Conservation (phyloP, 208 protist species). For the Histomonas meleagridis region DNA sequence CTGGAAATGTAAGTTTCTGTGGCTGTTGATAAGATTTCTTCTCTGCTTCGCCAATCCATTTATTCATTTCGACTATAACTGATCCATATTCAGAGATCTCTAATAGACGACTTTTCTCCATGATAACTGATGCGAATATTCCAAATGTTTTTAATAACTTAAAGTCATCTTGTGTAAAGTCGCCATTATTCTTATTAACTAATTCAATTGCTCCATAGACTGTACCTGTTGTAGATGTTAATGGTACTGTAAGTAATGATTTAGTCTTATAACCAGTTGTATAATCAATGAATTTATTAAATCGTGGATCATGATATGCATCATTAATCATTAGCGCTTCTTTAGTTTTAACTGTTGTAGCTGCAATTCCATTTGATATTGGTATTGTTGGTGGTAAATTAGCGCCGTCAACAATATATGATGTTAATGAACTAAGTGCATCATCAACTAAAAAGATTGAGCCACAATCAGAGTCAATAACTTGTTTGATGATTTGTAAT, state of each 20-base stretch:
- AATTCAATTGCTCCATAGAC: background rate
- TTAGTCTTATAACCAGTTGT: background rate
- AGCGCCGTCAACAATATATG: background rate
- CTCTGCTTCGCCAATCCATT: conserved; percentile 32
- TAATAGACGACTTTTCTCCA: background rate
- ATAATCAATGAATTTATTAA: conserved; percentile 33
- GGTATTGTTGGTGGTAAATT: background rate
- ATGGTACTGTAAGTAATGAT: background rate
- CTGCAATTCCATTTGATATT: background rate
- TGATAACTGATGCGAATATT: background rate
- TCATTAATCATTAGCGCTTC: background rate
- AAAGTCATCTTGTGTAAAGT: background rate
- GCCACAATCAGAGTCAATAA: background rate
- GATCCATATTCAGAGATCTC: background rate
- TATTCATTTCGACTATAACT: background rate
- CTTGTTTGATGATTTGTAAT: background rate
- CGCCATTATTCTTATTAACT: background rate
- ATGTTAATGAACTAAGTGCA: background rate
- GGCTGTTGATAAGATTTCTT: background rate
- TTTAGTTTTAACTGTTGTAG: background rate
- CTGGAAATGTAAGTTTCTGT: background rate
- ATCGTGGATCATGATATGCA: conserved; percentile 13
- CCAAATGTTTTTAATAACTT: background rate
- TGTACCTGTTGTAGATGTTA: background rate
- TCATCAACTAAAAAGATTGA: background rate